Base-by-base conservation (phyloP, 106 monocot species). In the Dioscorea alata region DNA sequence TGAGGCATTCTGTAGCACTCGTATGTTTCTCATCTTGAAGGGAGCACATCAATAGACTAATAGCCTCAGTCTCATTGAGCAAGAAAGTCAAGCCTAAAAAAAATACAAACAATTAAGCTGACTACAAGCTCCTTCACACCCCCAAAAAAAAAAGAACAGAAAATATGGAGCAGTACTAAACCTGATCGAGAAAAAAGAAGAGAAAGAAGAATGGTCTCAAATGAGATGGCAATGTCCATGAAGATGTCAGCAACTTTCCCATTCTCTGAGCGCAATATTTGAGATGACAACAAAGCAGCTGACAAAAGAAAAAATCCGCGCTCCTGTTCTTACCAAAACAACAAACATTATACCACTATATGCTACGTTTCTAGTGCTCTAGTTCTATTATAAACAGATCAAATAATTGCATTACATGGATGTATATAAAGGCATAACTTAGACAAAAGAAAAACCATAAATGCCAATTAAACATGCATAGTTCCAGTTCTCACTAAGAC, bases 161-260 rank as follows among this genome's bases (percentile, higher is more conserved):
- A 19, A 54, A 54, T 18, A 18, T 14, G 42, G 42, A 69, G 22
- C 12, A 64, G 35, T 15, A 63, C 6, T 24, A 57, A 8, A 99
- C 97, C 97, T 99, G 97, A 92, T 71, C 92, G 89, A 80, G 80
- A 89, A 22, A 75, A 70, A 50, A 99, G 89, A 68, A 93, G 87
- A 69, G 80, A 78, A 21, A 99, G 77, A 77, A 99, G 68, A 65
- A 92, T 76, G 9, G 76, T 73, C 66, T 99, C 87, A 64, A 99
- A 62, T 18, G 87, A 93, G 22, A 78, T 67, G 31, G 77, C 73
- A 63, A 89, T 83, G 33, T 92, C 90, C 56, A 85, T 33, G 73
- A 99, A 90, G 48, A 81, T 68, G 51, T 93, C 90, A 6, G 81
- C 64, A 20, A 60, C 65, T n/a, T 59, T 74, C 53, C 73, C 83